These are phyloP conservation scores for Metschnikowia rubicola DNA, from an alignment of 805 yeast genomes.

Conservation along the genomic window DNA sequence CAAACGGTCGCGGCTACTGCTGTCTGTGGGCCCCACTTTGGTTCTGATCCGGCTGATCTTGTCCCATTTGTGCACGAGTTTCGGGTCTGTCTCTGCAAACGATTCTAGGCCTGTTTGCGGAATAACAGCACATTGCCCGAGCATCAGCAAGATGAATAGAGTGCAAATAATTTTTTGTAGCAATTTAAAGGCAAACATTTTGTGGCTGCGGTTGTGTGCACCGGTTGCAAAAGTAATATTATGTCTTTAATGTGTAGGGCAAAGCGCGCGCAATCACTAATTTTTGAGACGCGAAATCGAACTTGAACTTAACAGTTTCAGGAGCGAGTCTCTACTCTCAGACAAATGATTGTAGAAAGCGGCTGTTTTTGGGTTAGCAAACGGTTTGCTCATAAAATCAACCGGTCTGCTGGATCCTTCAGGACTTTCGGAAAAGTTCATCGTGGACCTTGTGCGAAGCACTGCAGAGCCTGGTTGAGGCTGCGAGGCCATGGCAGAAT, in stretches of 20 bases:
- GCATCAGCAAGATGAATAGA: conserved; percentile 2
- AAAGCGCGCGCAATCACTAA: not conserved
- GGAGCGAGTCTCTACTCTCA: conserved; percentile 15
- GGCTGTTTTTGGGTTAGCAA: conserved; percentile 15
- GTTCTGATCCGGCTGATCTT: conserved; percentile 4
- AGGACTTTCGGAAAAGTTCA: conserved; percentile 23
- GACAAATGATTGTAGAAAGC: conserved; percentile 5
- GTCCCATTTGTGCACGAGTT: conserved; percentile 8
- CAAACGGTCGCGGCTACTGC: conserved; percentile 2
- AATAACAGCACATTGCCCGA: conserved; percentile 3
- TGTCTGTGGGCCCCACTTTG: conserved; percentile 2
- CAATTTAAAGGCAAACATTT: conserved; percentile 3
- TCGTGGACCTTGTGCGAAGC: conserved; percentile 36
- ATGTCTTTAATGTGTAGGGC: not conserved
- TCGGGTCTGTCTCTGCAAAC: not conserved
- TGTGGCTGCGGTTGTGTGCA: not conserved
- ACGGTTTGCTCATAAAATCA: conserved; percentile 38
- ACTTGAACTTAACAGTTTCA: conserved; percentile 11
- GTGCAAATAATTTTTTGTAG: conserved; percentile 5
- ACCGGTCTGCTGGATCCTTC: conserved; percentile 10
- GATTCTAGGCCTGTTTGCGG: not conserved
- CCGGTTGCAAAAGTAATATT: conserved; percentile 2
- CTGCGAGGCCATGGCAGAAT: conserved; percentile 18
- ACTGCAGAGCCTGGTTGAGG: conserved; percentile 22
- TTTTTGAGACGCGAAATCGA: conserved; percentile 7